Percentiles rank a stretch among this genome's conserved stretches.
Evolutionary conservation across 2,329 filamentous ascomycete species (phyloP).

Genomic region (Pseudogymnoascus sp.): DNA sequence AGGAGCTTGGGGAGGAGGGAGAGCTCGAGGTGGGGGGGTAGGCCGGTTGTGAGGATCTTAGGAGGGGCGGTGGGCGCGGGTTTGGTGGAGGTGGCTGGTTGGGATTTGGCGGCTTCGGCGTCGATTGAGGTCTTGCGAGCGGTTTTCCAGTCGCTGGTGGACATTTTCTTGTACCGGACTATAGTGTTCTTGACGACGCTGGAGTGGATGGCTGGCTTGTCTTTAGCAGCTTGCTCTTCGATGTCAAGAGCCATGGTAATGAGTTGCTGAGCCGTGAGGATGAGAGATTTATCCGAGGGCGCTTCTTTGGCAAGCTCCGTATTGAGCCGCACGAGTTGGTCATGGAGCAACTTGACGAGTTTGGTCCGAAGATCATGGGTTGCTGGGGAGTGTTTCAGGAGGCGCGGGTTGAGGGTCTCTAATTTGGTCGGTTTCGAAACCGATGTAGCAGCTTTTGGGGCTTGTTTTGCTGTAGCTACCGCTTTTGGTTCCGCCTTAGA

Average conservation of each 20-base stretch:
- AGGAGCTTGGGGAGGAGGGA: constrained; percentile 52
- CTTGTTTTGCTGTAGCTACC: not conserved
- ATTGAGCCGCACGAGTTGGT: constrained; percentile 60
- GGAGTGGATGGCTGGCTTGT: constrained; percentile 62
- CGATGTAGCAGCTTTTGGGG: not conserved
- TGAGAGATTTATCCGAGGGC: constrained; percentile 42
- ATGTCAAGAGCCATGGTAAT: constrained; percentile 64
- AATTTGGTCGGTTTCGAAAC: constrained; percentile 22
- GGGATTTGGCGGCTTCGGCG: constrained; percentile 23
- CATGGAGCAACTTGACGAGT: constrained; percentile 55
- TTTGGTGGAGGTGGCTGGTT: constrained; percentile 27
- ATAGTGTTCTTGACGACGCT: constrained; percentile 81
- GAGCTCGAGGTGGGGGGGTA: constrained; percentile 61
- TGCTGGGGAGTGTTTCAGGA: constrained; percentile 49
- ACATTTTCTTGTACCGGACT: constrained; percentile 67
- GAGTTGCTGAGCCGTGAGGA: constrained; percentile 56
- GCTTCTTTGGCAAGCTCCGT: constrained; percentile 46
- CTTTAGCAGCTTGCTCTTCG: constrained; percentile 65
- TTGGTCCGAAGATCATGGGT: constrained; percentile 47
- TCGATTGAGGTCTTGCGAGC: constrained; percentile 43
- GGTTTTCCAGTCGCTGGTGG: constrained; percentile 59
- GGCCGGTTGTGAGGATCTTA: constrained; percentile 58
- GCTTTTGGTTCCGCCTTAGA: constrained; percentile 13
- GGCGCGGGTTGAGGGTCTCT: constrained; percentile 59
- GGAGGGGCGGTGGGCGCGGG: constrained; percentile 18